Evolutionary conservation across 768 basidiomycete species (phyloP), one percentile per base, ranked within the genome.

Genomic region (Mycena leptocephala): DNA sequence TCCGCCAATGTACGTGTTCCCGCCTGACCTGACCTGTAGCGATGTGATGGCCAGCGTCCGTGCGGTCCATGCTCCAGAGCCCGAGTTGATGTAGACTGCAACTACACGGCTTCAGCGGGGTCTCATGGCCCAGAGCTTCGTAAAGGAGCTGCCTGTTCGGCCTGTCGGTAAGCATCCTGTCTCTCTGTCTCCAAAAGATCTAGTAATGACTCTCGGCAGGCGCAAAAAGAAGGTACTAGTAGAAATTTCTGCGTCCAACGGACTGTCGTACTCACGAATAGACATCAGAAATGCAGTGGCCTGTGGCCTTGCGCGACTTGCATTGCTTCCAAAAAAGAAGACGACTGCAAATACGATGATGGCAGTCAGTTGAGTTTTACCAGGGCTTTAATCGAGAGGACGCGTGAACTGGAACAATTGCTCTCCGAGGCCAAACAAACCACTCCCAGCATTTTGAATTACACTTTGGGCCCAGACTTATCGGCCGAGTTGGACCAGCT

Each of bases 201-300:
- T 20, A 22, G 30, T 55, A 3, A 53, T 16, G 30, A 30, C 30
- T 55, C 20, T 30, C 37, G 61, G 5, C 32, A 78, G 77, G 32
- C 77, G 77, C 16, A 78, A 78, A 59, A 78, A 78, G 55, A 78
- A 78, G 74, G 77, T 69, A 65, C 3, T n/a, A n/a, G n/a, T n/a
- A n/a, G 99, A 14, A 22, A 6, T 33, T 24, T 22, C 11, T 26
- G 2, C n/a, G 7, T 46, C 26, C 32, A 43, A 28, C 26, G 33
- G 24, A 20, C 18, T 14, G 7, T 5, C 61, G n/a, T 46, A 9
- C 58, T 66, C 3, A 72, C 32, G 6, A 43, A 46, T 16, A 22
- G 4, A 24, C 24, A 32, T 43, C 28, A 76, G 75, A 75, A 70
- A 70, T 76, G 75, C 55, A 71, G 64, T 41, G 77, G 77, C 1